Evolutionary conservation across 257 asterid genomes (phyloP).

Genomic region (Leonotis leonurus): DNA sequence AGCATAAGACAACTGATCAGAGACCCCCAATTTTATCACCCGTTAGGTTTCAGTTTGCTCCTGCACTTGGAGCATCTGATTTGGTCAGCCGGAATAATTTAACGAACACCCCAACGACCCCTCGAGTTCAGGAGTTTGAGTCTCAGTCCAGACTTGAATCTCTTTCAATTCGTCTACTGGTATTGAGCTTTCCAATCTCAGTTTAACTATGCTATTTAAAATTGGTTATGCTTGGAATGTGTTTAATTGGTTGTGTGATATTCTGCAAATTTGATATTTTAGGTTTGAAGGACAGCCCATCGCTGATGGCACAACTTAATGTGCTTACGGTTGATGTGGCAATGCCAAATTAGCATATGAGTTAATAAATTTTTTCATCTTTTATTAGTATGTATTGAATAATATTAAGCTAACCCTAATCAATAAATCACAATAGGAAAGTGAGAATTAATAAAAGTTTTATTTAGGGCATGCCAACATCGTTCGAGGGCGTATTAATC

Average conservation of each 20-base stretch:
- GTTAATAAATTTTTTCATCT: too few species aligned
- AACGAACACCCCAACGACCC: conserved; percentile 67
- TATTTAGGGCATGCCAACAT: too few species aligned
- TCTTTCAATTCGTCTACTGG: conserved; percentile 85
- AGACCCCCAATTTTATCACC: conserved; percentile 47
- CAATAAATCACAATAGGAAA: too few species aligned
- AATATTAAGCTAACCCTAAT: too few species aligned
- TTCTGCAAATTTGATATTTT: background rate
- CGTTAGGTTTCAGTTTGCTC: conserved; percentile 41
- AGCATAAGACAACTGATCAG: conserved; percentile 3
- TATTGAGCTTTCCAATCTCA: conserved; percentile 23
- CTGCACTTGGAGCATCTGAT: conserved; percentile 25
- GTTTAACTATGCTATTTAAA: conserved; percentile 3
- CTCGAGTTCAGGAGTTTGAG: conserved; percentile 34
- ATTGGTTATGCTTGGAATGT: background rate
- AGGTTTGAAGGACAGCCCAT: too few species aligned
- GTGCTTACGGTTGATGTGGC: too few species aligned
- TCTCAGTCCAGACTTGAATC: conserved; percentile 79
- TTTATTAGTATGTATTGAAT: too few species aligned
- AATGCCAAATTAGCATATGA: too few species aligned
- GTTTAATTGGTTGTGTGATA: background rate
- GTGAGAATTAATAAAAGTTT: too few species aligned
- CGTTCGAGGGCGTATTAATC: too few species aligned
- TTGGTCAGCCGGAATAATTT: conserved; percentile 30
- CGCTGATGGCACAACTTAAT: too few species aligned